These are phyloP conservation scores for Talaromyces sp. DNA, from an alignment of 2,329 filamentous ascomycete genomes.

Conservation along the genomic window DNA sequence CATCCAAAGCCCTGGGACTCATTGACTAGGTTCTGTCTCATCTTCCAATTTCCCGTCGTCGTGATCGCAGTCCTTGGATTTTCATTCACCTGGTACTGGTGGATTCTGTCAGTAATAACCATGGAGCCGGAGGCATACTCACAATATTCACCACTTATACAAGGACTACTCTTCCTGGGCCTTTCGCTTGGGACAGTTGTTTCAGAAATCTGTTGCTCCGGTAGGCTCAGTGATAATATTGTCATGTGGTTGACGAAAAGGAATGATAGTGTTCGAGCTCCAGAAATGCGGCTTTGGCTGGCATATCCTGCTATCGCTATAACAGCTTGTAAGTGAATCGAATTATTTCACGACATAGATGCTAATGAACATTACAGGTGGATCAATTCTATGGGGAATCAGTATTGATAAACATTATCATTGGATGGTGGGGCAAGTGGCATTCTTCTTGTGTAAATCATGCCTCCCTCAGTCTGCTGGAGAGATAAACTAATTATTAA, in stretches of 20 bases:
- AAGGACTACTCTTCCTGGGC: slow-evolving; percentile 58
- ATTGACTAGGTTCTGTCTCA: slow-evolving; percentile 49
- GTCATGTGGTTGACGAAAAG: slow-evolving; percentile 50
- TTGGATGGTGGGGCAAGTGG: slow-evolving; percentile 61
- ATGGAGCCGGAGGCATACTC: slow-evolving; percentile 57
- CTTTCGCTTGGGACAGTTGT: slow-evolving; percentile 57
- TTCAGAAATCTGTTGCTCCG: slow-evolving; percentile 57
- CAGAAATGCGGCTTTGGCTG: slow-evolving; percentile 61
- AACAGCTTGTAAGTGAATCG: slow-evolving; percentile 40
- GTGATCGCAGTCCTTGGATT: slow-evolving; percentile 53
- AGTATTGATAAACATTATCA: slow-evolving; percentile 57
- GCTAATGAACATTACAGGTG: slow-evolving; percentile 33
- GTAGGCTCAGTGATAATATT: slow-evolving; percentile 56
- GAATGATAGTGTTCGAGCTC: slow-evolving; percentile 47
- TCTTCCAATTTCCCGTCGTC: slow-evolving; percentile 52
- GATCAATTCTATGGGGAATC: slow-evolving; percentile 59
- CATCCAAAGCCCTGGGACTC: slow-evolving; percentile 56
- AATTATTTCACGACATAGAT: background rate
- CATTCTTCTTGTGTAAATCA: slow-evolving; percentile 57
- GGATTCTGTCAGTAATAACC: slow-evolving; percentile 57
- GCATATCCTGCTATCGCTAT: slow-evolving; percentile 56
- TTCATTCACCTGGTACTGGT: slow-evolving; percentile 61
- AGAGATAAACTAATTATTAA: background rate
- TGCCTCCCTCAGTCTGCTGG: background rate
- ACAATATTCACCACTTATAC: slow-evolving; percentile 52